Conservation (phyloP, 78 protist genomes). For the Mastigamoeba balamuthi region DNA sequence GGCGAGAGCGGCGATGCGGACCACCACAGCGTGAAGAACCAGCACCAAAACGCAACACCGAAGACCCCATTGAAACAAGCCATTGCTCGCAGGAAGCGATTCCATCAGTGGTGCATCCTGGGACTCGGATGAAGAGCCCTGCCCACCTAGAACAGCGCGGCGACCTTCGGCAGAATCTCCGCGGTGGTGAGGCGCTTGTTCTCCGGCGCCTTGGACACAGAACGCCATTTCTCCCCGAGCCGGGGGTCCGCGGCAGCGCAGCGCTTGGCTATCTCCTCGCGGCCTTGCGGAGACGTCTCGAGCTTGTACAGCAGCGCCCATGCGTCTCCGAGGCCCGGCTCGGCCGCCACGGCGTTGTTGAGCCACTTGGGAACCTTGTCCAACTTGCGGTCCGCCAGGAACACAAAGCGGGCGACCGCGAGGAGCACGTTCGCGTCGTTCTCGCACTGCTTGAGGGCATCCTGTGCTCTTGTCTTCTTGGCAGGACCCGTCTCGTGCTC, state of each 20-base stretch:
- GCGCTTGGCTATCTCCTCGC: constrained; percentile 19
- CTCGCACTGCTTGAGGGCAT: constrained; percentile 62
- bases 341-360: constrained; percentile 55
- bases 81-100: too few species aligned
- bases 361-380: constrained; percentile 77
- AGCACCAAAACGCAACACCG: too few species aligned
- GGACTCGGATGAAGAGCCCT: too few species aligned
- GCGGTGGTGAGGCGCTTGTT: constrained; percentile 26
- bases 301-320: constrained; percentile 79
- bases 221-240: constrained; percentile 73
- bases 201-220: constrained; percentile 45
- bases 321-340: constrained; percentile 83
- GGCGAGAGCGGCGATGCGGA: too few species aligned
- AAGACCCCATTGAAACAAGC: too few species aligned
- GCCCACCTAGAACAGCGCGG: too few species aligned
- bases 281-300: constrained; percentile 22
- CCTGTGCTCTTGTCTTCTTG: constrained; percentile 35
- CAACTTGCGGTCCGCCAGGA: constrained; percentile 79
- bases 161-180: constrained; percentile 33
- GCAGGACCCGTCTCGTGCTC: constrained; percentile 42
- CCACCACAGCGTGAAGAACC: too few species aligned
- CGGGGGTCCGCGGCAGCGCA: constrained; percentile 71
- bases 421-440: constrained; percentile 40
- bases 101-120: too few species aligned
- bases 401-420: constrained; percentile 26